These are phyloP conservation scores for Acmispon strigosus DNA, from an alignment of 306 rosid genomes.

Conservation along the genomic window DNA sequence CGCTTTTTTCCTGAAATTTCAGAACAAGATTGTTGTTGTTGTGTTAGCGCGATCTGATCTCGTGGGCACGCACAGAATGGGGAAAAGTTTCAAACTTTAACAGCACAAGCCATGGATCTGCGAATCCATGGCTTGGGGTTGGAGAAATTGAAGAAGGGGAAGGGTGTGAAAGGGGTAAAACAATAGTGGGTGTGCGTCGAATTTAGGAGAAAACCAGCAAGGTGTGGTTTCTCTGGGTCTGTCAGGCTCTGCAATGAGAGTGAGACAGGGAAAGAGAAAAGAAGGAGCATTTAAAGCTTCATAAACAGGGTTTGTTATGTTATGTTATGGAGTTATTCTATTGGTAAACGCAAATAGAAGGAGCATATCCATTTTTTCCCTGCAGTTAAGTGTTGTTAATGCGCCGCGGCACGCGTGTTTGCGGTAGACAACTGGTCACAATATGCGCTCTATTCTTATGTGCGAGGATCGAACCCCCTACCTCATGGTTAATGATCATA, in stretches of 20 bases:
- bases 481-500: too few relatives aligned
- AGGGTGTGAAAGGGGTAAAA: neutral
- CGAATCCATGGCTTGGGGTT: constrained; percentile 41
- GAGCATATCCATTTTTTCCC: neutral
- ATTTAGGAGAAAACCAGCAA: too few relatives aligned
- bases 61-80: too few relatives aligned
- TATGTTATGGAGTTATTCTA: neutral
- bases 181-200: constrained; percentile 17
- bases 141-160: constrained; percentile 4
- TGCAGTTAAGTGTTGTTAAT: too few relatives aligned
- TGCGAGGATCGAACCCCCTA: too few relatives aligned
- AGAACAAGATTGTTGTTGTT: neutral
- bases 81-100: neutral
- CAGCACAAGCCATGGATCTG: constrained; percentile 64
- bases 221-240: neutral
- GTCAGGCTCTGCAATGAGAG: constrained; percentile 20
- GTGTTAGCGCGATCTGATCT: too few relatives aligned
- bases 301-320: neutral
- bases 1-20: constrained; percentile 30
- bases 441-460: too few relatives aligned
- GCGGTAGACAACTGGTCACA: too few relatives aligned
- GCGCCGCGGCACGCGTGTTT: too few relatives aligned
- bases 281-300: constrained; percentile 17
- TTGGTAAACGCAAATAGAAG: neutral
- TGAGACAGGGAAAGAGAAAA: neutral